A percentile compares a stretch with the other conserved stretches of the same genome.
phyloP scores from a whole-genome alignment of 202 grass and related monocot genomes.

The Zizania palustris region DNA sequence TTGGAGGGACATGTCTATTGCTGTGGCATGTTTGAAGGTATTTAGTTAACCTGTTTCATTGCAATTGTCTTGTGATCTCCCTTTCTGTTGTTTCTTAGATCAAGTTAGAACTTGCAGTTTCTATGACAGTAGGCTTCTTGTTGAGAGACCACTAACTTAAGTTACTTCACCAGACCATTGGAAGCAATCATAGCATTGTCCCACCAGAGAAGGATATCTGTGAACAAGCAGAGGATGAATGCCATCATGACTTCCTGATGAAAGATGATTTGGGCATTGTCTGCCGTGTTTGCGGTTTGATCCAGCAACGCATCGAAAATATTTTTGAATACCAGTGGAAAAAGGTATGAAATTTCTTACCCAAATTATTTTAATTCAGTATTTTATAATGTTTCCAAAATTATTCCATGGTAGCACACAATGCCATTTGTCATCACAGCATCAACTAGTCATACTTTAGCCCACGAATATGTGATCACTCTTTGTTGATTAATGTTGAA shows the following conservation, averaged over 20 bases:
- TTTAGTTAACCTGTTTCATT: constrained; percentile 13
- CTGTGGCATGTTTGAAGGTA: constrained; percentile 75
- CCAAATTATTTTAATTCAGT: constrained; percentile 19
- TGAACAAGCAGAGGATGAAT: constrained; percentile 52
- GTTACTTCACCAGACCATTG: constrained; percentile 44
- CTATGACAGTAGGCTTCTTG: constrained; percentile 31
- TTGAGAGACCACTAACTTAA: constrained; percentile 18
- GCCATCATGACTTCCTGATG: constrained; percentile 58
- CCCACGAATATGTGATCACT: neutral
- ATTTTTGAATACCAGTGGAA: constrained; percentile 69
- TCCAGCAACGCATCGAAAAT: constrained; percentile 69
- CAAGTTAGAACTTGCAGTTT: constrained; percentile 6
- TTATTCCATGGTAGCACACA: neutral
- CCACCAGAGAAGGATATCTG: constrained; percentile 32
- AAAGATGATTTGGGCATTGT: constrained; percentile 79
- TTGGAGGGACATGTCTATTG: constrained; percentile 74
- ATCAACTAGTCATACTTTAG: neutral
- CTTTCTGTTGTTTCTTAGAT: constrained; percentile 8
- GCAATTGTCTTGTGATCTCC: neutral
- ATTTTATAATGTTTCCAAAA: neutral
- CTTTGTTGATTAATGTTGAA: constrained; percentile 13
- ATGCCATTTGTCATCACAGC: neutral
- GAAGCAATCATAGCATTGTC: constrained; percentile 27
- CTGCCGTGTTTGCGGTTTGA: constrained; percentile 83
- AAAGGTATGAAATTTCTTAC: constrained; percentile 57